These are phyloP conservation scores for Xylaria nigripes DNA, from an alignment of 495 filamentous ascomycete genomes.

Conservation along the genomic window DNA sequence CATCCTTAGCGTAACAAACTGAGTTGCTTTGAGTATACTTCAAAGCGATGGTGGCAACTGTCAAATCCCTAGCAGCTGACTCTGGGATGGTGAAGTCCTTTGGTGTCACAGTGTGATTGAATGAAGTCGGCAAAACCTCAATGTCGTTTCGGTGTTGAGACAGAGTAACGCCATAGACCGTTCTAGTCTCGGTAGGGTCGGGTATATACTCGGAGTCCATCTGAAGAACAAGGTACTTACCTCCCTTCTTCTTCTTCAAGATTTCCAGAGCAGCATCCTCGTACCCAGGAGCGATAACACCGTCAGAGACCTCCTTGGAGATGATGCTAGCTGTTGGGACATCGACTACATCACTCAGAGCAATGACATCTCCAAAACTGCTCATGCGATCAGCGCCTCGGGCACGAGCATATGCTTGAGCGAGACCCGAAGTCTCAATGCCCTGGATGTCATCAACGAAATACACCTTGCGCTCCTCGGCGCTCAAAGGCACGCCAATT, in stretches of 20 bases:
- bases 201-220: constrained; percentile 87
- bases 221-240: constrained; percentile 91
- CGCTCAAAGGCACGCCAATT: constrained; percentile 75
- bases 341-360: constrained; percentile 83
- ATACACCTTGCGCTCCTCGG: constrained; percentile 89
- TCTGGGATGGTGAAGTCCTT: constrained; percentile 71
- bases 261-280: constrained; percentile 77
- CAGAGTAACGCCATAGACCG: constrained; percentile 80
- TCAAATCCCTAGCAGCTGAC: constrained; percentile 77
- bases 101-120: constrained; percentile 73
- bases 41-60: constrained; percentile 89
- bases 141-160: constrained; percentile 89
- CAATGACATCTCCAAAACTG: constrained; percentile 93
- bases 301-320: constrained; percentile 93
- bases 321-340: constrained; percentile 91
- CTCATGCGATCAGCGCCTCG: constrained; percentile 95
- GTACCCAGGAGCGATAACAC: constrained; percentile 86
- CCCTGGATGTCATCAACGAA: constrained; percentile 94
- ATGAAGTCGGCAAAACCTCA: constrained; percentile 74
- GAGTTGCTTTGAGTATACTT: constrained; percentile 99
- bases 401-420: constrained; percentile 91
- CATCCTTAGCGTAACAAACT: constrained; percentile 93
- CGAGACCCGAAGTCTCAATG: constrained; percentile 73
- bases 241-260: constrained; percentile 95
- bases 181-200: constrained; percentile 63